Base-by-base conservation (phyloP, 805 yeast genomes). In the Yamadazyma nakazawae region DNA sequence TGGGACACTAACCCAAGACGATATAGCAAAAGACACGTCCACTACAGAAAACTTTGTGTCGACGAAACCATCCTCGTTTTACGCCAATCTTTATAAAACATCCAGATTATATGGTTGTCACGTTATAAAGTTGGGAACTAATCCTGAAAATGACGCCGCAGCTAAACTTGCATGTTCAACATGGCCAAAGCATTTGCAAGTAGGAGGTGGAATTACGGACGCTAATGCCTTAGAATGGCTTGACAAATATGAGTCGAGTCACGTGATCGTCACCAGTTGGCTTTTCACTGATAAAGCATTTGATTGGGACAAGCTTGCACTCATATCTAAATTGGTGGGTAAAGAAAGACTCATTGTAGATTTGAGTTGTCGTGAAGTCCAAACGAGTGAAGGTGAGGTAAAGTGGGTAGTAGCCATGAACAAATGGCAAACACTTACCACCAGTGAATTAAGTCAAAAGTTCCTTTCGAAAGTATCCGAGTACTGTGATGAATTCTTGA, bases 371-470 rank as follows among this genome's bases (percentile, higher is more conserved):
- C 77, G 96, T 49, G 60, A 59, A 14, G 62, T 63, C 1, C 44
- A 45, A 7, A 13, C 32, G n/a, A 52, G 58, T 5, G 56, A 59
- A 2, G 60, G 51, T 10, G 46, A 40, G 51, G 59, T 43, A 1
- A 63, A 72, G 38, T 94, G 99, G 99, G 77, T 85, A 31, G 99
- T 94, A n/a, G 97, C 98, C 2, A 94, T 90, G 82, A 91, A 94
- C 67, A 86, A 90, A 65, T 94, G 99, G 99, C 97, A 91, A 63
- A 86, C 91, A 0, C 66, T 91, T 25, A 94, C 99, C 0, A 75
- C 76, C 34, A 75, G 82, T 38, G 76, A 68, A 46, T 70, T 94
- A 45, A 72, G 71, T 41, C 62, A 64, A 42, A 78, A 76, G 21
- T 76, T 85, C 24, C 76, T 94, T 49, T 61, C 56, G 3, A 50